Percentiles rank a stretch among this genome's conserved stretches.
Evolutionary conservation across 2,329 filamentous ascomycete genomes (phyloP).

Genomic region (Botrytis squamosa): DNA sequence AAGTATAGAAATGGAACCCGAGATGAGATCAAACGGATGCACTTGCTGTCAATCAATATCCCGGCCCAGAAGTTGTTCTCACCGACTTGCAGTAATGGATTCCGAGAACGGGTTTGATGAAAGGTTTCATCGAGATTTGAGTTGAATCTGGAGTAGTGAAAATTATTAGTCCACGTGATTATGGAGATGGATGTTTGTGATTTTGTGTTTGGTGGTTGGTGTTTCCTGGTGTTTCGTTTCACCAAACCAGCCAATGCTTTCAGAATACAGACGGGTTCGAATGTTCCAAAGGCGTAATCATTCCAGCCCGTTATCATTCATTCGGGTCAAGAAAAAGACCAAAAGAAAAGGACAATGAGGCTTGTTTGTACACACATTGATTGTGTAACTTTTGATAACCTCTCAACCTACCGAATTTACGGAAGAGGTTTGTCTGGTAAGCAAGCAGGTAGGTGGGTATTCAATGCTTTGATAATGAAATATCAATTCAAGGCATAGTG

Average conservation of each 20-base stretch:
- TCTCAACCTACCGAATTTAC: not conserved
- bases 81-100: not conserved
- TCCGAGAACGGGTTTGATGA: not conserved
- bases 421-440: not conserved
- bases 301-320: not conserved
- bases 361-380: not conserved
- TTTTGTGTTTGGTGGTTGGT: not conserved
- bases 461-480: not conserved
- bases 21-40: not conserved
- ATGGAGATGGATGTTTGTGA: not conserved
- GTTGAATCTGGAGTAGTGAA: not conserved
- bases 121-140: not conserved
- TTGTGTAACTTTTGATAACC: not conserved
- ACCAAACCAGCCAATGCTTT: constrained; percentile 1
- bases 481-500: not conserved
- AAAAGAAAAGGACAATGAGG: not conserved
- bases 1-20: not conserved
- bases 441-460: too few relatives aligned
- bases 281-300: not conserved
- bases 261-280: not conserved
- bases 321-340: not conserved
- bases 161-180: constrained; percentile 4
- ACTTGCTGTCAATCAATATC: not conserved
- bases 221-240: not conserved
- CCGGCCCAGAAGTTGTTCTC: not conserved